phyloP scores from a whole-genome alignment of 768 basidiomycete genomes.

The Tricholoma furcatifolium region DNA sequence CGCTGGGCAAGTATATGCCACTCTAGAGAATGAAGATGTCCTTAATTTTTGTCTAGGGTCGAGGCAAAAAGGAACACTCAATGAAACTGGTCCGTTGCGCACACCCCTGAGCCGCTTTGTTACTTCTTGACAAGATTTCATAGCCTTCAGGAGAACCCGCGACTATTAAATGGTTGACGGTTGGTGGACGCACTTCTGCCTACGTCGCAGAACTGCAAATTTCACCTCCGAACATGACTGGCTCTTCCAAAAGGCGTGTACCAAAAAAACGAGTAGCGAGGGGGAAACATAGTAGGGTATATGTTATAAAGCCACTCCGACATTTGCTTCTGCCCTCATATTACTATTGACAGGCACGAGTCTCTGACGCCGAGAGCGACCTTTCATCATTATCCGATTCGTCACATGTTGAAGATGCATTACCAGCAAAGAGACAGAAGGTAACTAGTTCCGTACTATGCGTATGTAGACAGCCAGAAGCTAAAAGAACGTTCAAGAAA shows the following conservation, averaged over 20 bases:
- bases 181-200: constrained; percentile 78
- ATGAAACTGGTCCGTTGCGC: constrained; percentile 44
- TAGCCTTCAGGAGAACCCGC: constrained; percentile 71
- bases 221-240: constrained; percentile 14
- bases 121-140: neutral
- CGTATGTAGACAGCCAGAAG: no score
- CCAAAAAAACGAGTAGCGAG: constrained; percentile 1
- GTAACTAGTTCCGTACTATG: no score
- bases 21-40: constrained; percentile 8
- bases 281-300: constrained; percentile 6
- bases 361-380: constrained; percentile 19
- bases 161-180: constrained; percentile 71
- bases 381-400: constrained; percentile 21
- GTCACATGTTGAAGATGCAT: constrained; percentile 2
- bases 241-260: constrained; percentile 2
- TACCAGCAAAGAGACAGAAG: neutral
- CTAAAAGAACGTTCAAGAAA: no score
- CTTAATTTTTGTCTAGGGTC: constrained; percentile 36
- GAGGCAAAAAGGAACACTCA: constrained; percentile 49
- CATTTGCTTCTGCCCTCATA: no score
- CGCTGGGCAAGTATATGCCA: constrained; percentile 50
- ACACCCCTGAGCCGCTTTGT: constrained; percentile 3
- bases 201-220: constrained; percentile 64
- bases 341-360: neutral
- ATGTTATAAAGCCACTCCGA: neutral